These are phyloP conservation scores for Aspergillus coremiiformis DNA, from an alignment of 495 filamentous ascomycete species.

Conservation along the genomic window DNA sequence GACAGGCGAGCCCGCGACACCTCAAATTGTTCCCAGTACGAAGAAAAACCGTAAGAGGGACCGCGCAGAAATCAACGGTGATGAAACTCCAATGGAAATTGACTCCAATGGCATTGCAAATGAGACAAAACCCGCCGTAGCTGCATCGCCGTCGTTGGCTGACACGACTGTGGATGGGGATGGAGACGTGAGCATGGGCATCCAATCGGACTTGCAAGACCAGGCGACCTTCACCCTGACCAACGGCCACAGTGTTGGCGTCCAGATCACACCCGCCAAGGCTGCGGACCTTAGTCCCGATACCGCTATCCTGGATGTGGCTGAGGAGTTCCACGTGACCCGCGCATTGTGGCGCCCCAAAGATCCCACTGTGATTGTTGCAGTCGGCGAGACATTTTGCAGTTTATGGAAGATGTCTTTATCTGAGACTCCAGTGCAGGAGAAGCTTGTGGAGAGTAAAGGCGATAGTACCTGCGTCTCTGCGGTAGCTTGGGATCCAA, in stretches of 20 bases:
- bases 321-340: slow-evolving; percentile 57
- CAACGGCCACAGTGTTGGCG: slow-evolving; percentile 61
- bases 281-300: slow-evolving; percentile 57
- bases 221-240: slow-evolving; percentile 51
- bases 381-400: slow-evolving; percentile 71
- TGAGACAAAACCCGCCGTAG: slow-evolving; percentile 44
- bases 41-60: slow-evolving; percentile 41
- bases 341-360: slow-evolving; percentile 69
- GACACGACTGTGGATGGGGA: slow-evolving; percentile 30
- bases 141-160: slow-evolving; percentile 14
- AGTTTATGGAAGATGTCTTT: slow-evolving; percentile 65
- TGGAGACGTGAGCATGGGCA: slow-evolving; percentile 39
- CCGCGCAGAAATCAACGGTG: slow-evolving; percentile 54
- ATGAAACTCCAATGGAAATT: slow-evolving; percentile 49
- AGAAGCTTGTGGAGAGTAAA: slow-evolving; percentile 33
- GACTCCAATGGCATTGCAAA: slow-evolving; percentile 32
- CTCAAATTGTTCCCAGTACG: slow-evolving; percentile 11
- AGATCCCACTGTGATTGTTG: slow-evolving; percentile 66
- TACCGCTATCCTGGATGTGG: slow-evolving; percentile 56
- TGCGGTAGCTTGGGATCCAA: slow-evolving; percentile 64
- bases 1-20: slow-evolving; percentile 21
- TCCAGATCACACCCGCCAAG: slow-evolving; percentile 51
- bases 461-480: slow-evolving; percentile 33
- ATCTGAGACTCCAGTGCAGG: slow-evolving; percentile 28
- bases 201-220: slow-evolving; percentile 19